These are phyloP conservation scores for Rhizopogon rudus DNA, from an alignment of 768 basidiomycete genomes.

Conservation along the genomic window DNA sequence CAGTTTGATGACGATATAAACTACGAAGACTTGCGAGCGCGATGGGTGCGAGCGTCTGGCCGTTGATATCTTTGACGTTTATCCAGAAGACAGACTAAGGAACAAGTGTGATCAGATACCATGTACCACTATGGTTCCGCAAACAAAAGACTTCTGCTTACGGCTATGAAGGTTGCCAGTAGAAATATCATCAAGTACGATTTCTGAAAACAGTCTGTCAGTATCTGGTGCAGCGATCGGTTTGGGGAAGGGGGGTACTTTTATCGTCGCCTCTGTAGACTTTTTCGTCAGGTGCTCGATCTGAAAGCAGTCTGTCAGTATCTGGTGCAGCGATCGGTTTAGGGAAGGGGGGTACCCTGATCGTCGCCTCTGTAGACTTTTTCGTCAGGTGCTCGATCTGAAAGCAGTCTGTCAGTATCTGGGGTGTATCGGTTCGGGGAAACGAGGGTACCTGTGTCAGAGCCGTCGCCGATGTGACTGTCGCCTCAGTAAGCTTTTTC, in stretches of 20 bases:
- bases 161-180: slow-evolving; percentile 43
- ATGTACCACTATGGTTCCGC: no score
- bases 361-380: slow-evolving; percentile 19
- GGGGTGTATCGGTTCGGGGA: slow-evolving; percentile 14
- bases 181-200: slow-evolving; percentile 58
- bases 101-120: not conserved
- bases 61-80: slow-evolving; percentile 46
- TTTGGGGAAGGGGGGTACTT: slow-evolving; percentile 6
- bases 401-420: not conserved
- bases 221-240: slow-evolving; percentile 16
- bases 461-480: slow-evolving; percentile 31
- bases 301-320: slow-evolving; percentile 4
- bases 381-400: slow-evolving; percentile 46
- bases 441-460: slow-evolving; percentile 25
- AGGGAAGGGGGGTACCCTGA: slow-evolving; percentile 14
- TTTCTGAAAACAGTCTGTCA: slow-evolving; percentile 11
- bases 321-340: slow-evolving; percentile 15
- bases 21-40: not conserved
- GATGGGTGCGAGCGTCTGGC: not conserved
- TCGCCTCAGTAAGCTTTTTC: no score
- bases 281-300: slow-evolving; percentile 43
- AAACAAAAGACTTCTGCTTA: slow-evolving; percentile 6
- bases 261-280: slow-evolving; percentile 23
- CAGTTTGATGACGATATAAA: slow-evolving; percentile 50
- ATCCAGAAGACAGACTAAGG: slow-evolving; percentile 50